A percentile compares a stretch with the other conserved stretches of the same genome.
phyloP scores from a whole-genome alignment of 495 filamentous ascomycete genomes.

The Aspergillus saccharolyticus region DNA sequence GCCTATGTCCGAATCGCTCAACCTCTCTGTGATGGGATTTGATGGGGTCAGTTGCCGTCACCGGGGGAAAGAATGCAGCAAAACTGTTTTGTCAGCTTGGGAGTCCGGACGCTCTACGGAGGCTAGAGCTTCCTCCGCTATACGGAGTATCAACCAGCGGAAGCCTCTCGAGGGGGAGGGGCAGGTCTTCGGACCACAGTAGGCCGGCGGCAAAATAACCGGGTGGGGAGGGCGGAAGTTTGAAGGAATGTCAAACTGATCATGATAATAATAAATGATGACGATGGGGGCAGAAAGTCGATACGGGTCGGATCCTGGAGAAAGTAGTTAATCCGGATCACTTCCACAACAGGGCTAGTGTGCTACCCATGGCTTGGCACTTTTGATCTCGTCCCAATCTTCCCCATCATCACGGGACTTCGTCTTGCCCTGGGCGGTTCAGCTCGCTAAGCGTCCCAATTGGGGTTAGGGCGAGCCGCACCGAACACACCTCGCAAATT shows the following conservation, averaged over 20 bases:
- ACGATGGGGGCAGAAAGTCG: neutral
- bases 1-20: neutral
- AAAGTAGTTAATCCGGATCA: slow-evolving; percentile 17
- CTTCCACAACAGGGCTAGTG: slow-evolving; percentile 6
- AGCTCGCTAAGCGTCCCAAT: slow-evolving; percentile 36
- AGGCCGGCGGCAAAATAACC: slow-evolving; percentile 28
- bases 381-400: neutral
- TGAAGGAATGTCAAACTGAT: neutral
- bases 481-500: slow-evolving; percentile 43
- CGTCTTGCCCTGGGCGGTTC: slow-evolving; percentile 33
- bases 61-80: slow-evolving; percentile 7
- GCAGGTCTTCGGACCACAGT: slow-evolving; percentile 32
- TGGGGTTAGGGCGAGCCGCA: slow-evolving; percentile 36
- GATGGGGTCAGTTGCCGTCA: slow-evolving; percentile 16
- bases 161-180: neutral
- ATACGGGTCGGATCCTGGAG: slow-evolving; percentile 10
- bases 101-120: slow-evolving; percentile 15
- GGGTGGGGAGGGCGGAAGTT: slow-evolving; percentile 17
- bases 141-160: neutral
- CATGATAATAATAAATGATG: neutral
- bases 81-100: slow-evolving; percentile 22
- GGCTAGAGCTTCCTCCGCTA: slow-evolving; percentile 1
- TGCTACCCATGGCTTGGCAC: neutral
- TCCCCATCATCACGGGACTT: slow-evolving; percentile 33
- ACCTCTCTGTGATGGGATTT: slow-evolving; percentile 1